A percentile compares a stretch with the other conserved stretches of the same genome.
Evolutionary conservation across 2,329 filamentous ascomycete genomes (phyloP).

Genomic region (Beauveria varroae): DNA sequence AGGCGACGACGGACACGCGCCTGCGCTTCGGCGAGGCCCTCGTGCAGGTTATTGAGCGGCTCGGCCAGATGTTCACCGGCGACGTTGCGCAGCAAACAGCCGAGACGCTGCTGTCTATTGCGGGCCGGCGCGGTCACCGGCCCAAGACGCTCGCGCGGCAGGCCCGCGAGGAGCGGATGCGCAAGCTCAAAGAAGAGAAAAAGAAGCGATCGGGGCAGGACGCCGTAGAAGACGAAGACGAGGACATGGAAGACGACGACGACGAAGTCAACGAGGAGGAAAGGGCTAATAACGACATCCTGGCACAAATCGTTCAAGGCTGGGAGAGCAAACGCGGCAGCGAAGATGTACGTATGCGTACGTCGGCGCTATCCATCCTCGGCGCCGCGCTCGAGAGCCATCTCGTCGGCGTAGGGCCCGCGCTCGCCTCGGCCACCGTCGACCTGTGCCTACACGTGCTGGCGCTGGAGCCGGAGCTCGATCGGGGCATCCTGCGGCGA

Average conservation of each 20-base stretch:
- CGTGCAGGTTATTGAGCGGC: conserved; percentile 54
- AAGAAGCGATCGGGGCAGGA: conserved; percentile 19
- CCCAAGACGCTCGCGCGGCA: conserved; percentile 53
- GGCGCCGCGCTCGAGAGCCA: conserved; percentile 53
- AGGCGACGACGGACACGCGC: conserved; percentile 52
- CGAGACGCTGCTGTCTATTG: conserved; percentile 54
- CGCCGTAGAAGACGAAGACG: conserved; percentile 34
- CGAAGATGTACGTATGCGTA: conserved; percentile 63
- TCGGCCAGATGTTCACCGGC: conserved; percentile 48
- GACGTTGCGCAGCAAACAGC: conserved; percentile 44
- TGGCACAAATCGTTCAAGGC: conserved; percentile 54
- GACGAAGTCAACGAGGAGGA: conserved; percentile 40
- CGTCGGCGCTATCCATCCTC: conserved; percentile 62
- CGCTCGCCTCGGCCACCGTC: conserved; percentile 46
- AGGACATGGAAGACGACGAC: conserved; percentile 30
- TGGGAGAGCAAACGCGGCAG: conserved; percentile 60
- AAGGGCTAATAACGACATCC: conserved; percentile 39
- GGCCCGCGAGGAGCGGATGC: conserved; percentile 39
- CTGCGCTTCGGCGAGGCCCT: conserved; percentile 63
- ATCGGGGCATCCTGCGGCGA: conserved; percentile 58
- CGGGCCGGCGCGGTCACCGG: conserved; percentile 54
- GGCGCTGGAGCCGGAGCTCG: conserved; percentile 50
- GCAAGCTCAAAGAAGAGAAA: conserved; percentile 37
- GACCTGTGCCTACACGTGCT: conserved; percentile 58
- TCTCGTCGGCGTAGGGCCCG: conserved; percentile 45